These are phyloP conservation scores for Planoprotostelium fungivorum DNA, from an alignment of 78 protist species.

Conservation along the genomic window DNA sequence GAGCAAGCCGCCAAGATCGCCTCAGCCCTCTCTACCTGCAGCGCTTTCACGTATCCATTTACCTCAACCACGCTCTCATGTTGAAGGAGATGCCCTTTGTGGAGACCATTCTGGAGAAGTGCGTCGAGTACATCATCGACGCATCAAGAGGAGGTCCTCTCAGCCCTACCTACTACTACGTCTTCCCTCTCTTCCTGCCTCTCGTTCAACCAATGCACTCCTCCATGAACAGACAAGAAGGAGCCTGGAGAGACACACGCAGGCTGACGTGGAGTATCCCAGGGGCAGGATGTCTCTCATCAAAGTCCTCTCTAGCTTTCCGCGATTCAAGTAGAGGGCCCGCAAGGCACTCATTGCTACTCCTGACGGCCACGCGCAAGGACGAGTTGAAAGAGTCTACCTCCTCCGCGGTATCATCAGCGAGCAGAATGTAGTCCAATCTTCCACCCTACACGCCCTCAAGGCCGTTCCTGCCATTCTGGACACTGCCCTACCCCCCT, in stretches of 20 bases:
- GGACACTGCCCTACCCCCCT: constrained; percentile 14
- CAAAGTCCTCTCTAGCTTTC: constrained; percentile 20
- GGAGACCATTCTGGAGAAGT: background rate
- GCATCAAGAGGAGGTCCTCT: background rate
- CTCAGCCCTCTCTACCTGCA: background rate
- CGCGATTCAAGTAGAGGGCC: constrained; percentile 27
- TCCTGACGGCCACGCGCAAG: background rate
- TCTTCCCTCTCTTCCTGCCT: background rate
- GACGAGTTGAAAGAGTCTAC: constrained; percentile 18
- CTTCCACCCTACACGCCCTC: constrained; percentile 38
- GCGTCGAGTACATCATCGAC: background rate
- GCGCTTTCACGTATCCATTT: background rate
- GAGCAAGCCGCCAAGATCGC: background rate
- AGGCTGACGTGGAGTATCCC: constrained; percentile 40
- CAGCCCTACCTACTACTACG: background rate
- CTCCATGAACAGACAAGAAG: constrained; percentile 16
- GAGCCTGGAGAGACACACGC: constrained; percentile 38
- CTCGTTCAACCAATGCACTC: background rate
- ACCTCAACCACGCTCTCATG: background rate
- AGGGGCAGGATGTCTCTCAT: constrained; percentile 48
- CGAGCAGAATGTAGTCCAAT: constrained; percentile 32
- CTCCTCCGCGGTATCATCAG: constrained; percentile 39
- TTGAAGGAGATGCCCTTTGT: background rate
- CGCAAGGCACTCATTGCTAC: constrained; percentile 11
- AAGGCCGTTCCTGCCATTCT: constrained; percentile 38